Evolutionary conservation across 202 grass and related monocot genomes (phyloP).

Genomic region (Schoenoplectus triqueter): DNA sequence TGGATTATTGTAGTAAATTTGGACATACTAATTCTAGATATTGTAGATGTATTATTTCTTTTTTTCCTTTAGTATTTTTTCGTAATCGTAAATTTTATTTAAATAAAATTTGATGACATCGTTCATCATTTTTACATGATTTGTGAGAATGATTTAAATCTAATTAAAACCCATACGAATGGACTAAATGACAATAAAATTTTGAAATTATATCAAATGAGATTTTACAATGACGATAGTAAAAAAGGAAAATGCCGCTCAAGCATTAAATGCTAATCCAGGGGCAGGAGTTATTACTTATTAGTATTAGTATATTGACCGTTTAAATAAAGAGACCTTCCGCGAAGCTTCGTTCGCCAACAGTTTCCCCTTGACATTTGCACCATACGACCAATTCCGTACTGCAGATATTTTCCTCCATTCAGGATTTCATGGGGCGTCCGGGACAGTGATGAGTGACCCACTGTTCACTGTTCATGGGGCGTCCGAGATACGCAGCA

Average conservation of each 20-base stretch:
- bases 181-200: neutral
- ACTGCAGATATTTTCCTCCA: neutral
- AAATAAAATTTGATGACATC: too few species aligned
- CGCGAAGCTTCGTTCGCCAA: slow-evolving; percentile 24
- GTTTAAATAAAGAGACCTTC: neutral
- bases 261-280: slow-evolving; percentile 13
- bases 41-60: too few species aligned
- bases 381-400: neutral
- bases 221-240: neutral
- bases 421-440: neutral
- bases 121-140: neutral
- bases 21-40: too few species aligned
- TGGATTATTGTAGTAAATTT: too few species aligned
- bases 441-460: neutral
- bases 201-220: neutral
- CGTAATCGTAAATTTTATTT: too few species aligned
- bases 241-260: neutral
- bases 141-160: neutral
- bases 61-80: too few species aligned
- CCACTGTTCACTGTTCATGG: too few species aligned
- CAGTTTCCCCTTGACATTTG: slow-evolving; percentile 22
- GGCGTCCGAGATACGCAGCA: too few species aligned
- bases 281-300: neutral
- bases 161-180: neutral
- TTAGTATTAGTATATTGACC: neutral